These are phyloP conservation scores for Diaporthe amygdali DNA, from an alignment of 2,329 filamentous ascomycete genomes.

Conservation along the genomic window DNA sequence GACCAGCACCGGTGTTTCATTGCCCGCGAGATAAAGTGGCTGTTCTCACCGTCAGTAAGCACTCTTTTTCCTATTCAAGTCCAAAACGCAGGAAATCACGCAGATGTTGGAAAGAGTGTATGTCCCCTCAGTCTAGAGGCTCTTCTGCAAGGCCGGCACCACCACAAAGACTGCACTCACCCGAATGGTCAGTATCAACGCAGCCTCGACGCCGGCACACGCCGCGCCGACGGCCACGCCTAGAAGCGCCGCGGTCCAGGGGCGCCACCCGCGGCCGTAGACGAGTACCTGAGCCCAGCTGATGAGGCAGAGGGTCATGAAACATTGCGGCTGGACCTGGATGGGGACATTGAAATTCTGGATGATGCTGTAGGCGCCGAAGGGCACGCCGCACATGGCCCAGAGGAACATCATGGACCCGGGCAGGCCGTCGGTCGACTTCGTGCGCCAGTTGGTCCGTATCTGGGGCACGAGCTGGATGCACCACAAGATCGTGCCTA, in stretches of 20 bases:
- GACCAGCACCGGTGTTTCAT: conserved; percentile 57
- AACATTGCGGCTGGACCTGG: conserved; percentile 48
- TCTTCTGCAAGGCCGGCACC: background rate
- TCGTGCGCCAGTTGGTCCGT: conserved; percentile 66
- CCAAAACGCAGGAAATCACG: background rate
- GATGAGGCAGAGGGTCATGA: conserved; percentile 44
- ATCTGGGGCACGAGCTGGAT: conserved; percentile 50
- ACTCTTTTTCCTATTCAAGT: background rate
- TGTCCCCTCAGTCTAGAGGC: too few species aligned
- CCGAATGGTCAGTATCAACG: conserved; percentile 61
- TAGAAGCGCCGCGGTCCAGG: conserved; percentile 49
- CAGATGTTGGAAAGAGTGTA: accelerated
- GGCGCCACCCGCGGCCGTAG: conserved; percentile 49
- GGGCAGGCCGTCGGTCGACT: conserved; percentile 66
- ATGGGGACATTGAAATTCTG: conserved; percentile 50
- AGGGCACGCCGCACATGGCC: conserved; percentile 56
- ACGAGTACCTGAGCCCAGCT: conserved; percentile 45
- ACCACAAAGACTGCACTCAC: conserved; percentile 41
- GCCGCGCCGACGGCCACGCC: conserved; percentile 44
- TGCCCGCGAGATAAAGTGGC: conserved; percentile 59
- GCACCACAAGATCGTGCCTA: conserved; percentile 45
- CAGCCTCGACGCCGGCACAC: conserved; percentile 59
- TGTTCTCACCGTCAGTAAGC: conserved; percentile 31
- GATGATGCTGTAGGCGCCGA: conserved; percentile 44
- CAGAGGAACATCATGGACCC: conserved; percentile 67